These are phyloP conservation scores for Amanita pallidorosea DNA, from an alignment of 768 basidiomycete species.

Conservation along the genomic window DNA sequence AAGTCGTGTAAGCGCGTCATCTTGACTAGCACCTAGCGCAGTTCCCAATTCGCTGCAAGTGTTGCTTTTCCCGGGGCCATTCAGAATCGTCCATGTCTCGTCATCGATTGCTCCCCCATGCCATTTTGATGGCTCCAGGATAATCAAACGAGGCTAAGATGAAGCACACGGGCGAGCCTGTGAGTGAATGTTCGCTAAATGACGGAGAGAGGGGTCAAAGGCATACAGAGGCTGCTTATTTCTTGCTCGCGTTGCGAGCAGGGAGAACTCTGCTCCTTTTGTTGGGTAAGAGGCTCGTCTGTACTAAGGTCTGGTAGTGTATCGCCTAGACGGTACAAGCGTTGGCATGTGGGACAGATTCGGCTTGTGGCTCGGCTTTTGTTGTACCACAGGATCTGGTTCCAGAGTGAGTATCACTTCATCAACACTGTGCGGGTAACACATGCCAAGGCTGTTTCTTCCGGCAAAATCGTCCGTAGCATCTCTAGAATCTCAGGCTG, in stretches of 20 bases:
- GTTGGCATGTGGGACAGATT: slow-evolving; percentile 69
- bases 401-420: background rate
- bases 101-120: slow-evolving; percentile 68
- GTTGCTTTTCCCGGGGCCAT: slow-evolving; percentile 27
- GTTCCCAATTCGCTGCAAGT: slow-evolving; percentile 22
- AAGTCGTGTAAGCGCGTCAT: slow-evolving; percentile 72
- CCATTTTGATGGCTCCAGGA: slow-evolving; percentile 48
- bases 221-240: slow-evolving; percentile 71
- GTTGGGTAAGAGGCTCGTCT: background rate
- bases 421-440: background rate
- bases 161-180: slow-evolving; percentile 76
- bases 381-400: slow-evolving; percentile 79
- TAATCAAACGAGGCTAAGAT: slow-evolving; percentile 59
- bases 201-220: background rate
- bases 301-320: slow-evolving; percentile 36
- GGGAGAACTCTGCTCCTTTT: slow-evolving; percentile 13
- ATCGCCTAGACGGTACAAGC: slow-evolving; percentile 65
- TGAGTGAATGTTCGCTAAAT: background rate
- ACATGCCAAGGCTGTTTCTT: slow-evolving; percentile 61
- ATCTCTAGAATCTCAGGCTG: slow-evolving; percentile 68
- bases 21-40: slow-evolving; percentile 53
- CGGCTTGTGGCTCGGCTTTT: slow-evolving; percentile 62
- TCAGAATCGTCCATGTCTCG: slow-evolving; percentile 50
- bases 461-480: slow-evolving; percentile 56
- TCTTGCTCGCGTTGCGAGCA: slow-evolving; percentile 48